Evolutionary conservation across 2,329 filamentous ascomycete species (phyloP).

Genomic region (Parascedosporium putredinis): DNA sequence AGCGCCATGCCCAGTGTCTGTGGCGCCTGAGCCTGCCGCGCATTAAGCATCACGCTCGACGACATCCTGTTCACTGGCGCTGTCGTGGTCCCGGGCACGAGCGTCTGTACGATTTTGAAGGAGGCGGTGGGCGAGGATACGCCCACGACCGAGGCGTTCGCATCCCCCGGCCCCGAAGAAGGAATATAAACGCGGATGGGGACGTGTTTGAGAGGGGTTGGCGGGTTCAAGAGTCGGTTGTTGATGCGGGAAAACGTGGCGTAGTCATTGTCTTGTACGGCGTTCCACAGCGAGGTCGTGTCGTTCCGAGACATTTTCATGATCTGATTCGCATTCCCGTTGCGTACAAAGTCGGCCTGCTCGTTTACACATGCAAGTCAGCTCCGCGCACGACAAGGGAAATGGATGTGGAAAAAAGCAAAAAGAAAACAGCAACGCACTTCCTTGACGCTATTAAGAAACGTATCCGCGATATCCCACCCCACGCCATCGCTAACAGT

Average conservation of each 20-base stretch:
- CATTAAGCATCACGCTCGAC: neutral
- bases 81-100: slow-evolving; percentile 42
- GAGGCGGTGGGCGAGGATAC: slow-evolving; percentile 31
- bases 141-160: slow-evolving; percentile 19
- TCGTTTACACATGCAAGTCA: no score
- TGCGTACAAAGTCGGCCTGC: slow-evolving; percentile 76
- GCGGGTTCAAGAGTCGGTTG: slow-evolving; percentile 63
- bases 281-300: slow-evolving; percentile 71
- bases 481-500: slow-evolving; percentile 42
- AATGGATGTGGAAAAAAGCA: neutral
- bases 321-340: slow-evolving; percentile 79
- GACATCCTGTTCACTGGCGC: slow-evolving; percentile 17
- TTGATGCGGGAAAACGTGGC: slow-evolving; percentile 63
- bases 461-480: slow-evolving; percentile 53
- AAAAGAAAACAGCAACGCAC: slow-evolving; percentile 23
- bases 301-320: slow-evolving; percentile 82
- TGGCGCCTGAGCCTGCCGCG: slow-evolving; percentile 22
- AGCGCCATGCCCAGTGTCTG: slow-evolving; percentile 64
- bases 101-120: slow-evolving; percentile 66
- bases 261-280: slow-evolving; percentile 70
- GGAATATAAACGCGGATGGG: slow-evolving; percentile 82
- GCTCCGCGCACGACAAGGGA: neutral
- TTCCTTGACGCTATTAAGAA: slow-evolving; percentile 55
- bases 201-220: slow-evolving; percentile 68
- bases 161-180: slow-evolving; percentile 39